A percentile compares a stretch with the other conserved stretches of the same genome.
These are phyloP conservation scores for Euclidium syriacum DNA, from an alignment of 345 rosid species.

Conservation along the genomic window DNA sequence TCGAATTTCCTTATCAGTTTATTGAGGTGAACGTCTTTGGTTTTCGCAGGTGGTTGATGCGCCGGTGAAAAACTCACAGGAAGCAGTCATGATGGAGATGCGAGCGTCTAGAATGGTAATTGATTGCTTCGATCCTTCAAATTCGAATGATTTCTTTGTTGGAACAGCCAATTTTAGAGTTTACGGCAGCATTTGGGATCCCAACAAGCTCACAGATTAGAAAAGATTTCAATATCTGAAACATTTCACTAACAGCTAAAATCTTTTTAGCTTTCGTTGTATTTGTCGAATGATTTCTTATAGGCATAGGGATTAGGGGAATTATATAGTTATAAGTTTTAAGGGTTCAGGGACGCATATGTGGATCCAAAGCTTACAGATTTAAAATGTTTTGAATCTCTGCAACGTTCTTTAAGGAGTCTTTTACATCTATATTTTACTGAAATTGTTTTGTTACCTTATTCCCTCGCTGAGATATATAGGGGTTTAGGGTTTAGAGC, in stretches of 20 bases:
- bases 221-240: neutral
- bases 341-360: neutral
- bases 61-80: conserved; percentile 77
- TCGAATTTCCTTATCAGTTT: neutral
- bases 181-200: neutral
- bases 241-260: neutral
- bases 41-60: conserved; percentile 58
- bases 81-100: conserved; percentile 93
- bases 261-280: neutral
- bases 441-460: neutral
- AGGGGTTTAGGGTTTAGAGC: neutral
- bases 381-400: neutral
- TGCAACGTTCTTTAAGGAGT: neutral
- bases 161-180: no score
- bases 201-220: neutral
- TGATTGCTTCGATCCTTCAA: neutral
- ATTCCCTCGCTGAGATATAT: neutral
- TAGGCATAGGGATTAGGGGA: no score
- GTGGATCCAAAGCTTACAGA: neutral
- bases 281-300: no score
- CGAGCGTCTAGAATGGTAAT: conserved; percentile 87
- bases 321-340: neutral
- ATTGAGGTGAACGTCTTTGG: neutral
- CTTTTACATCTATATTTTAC: neutral
- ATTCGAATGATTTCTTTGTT: neutral